Conservation (phyloP, 495 filamentous ascomycete genomes). For the Ramalina intermedia region DNA sequence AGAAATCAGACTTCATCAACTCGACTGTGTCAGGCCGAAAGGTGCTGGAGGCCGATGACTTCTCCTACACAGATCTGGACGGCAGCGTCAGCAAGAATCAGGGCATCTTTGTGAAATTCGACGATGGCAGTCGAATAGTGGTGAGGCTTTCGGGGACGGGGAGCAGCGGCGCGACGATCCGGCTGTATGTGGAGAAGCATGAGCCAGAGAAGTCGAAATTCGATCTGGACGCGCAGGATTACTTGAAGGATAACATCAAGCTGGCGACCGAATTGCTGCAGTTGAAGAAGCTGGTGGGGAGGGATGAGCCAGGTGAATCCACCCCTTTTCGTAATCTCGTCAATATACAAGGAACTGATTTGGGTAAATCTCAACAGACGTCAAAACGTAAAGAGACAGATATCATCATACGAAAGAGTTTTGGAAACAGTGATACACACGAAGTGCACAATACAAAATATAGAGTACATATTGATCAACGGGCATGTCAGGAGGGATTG, state of each 20-base stretch:
- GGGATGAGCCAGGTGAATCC: slow-evolving; percentile 67
- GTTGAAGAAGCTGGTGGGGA: slow-evolving; percentile 79
- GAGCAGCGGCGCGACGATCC: slow-evolving; percentile 86
- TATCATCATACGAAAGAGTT: background rate
- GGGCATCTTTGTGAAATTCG: slow-evolving; percentile 88
- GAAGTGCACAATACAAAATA: no score
- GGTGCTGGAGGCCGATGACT: slow-evolving; percentile 81
- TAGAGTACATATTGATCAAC: background rate
- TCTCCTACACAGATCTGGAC: slow-evolving; percentile 92
- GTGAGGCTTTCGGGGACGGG: slow-evolving; percentile 90
- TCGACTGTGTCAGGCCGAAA: slow-evolving; percentile 69
- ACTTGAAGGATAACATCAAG: slow-evolving; percentile 75
- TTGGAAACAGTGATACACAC: background rate
- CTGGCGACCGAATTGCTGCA: slow-evolving; percentile 70
- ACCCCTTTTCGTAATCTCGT: background rate
- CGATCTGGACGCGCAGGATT: slow-evolving; percentile 73
- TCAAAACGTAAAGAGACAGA: background rate
- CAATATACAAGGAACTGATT: background rate
- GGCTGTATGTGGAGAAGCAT: slow-evolving; percentile 92
- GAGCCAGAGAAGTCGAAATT: slow-evolving; percentile 61
- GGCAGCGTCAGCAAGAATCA: slow-evolving; percentile 92
- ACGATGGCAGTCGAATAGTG: slow-evolving; percentile 85
- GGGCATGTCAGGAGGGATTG: background rate
- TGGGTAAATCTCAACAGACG: background rate
- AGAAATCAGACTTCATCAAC: slow-evolving; percentile 66